Percentiles rank a stretch among this genome's conserved stretches.
Conservation (phyloP, 768 basidiomycete species). For the Lepiota brunneoincarnata region DNA sequence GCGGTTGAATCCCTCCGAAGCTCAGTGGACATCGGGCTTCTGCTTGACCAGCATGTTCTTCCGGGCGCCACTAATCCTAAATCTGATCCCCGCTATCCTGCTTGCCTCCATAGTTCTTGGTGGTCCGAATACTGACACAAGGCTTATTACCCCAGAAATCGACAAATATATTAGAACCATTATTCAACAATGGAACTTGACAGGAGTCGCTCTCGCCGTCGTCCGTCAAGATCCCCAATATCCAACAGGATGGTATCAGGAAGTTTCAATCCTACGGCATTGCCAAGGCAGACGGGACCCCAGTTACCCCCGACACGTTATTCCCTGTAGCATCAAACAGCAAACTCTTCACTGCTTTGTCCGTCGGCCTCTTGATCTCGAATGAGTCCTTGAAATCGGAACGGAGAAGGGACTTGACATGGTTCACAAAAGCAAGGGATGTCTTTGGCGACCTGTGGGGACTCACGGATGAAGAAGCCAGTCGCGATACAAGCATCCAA, state of each 20-base stretch:
- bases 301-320: slow-evolving; percentile 36
- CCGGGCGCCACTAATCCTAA: too few species aligned
- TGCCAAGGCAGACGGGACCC: slow-evolving; percentile 30
- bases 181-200: slow-evolving; percentile 30
- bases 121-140: neutral
- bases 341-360: slow-evolving; percentile 37
- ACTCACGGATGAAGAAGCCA: slow-evolving; percentile 33
- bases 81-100: too few species aligned
- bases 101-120: too few species aligned
- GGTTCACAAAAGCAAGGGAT: slow-evolving; percentile 33
- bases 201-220: slow-evolving; percentile 36
- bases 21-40: too few species aligned
- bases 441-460: slow-evolving; percentile 33
- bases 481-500: slow-evolving; percentile 30
- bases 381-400: slow-evolving; percentile 31
- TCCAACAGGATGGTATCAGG: slow-evolving; percentile 30
- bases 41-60: too few species aligned
- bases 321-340: slow-evolving; percentile 41
- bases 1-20: too few species aligned
- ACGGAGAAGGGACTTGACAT: slow-evolving; percentile 24
- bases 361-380: slow-evolving; percentile 33
- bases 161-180: slow-evolving; percentile 22
- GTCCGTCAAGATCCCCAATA: slow-evolving; percentile 29
- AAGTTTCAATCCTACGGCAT: slow-evolving; percentile 35
- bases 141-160: slow-evolving; percentile 20